These are phyloP conservation scores for Ensete ventricosum DNA, from an alignment of 176 grass and related monocot genomes.

Conservation along the genomic window DNA sequence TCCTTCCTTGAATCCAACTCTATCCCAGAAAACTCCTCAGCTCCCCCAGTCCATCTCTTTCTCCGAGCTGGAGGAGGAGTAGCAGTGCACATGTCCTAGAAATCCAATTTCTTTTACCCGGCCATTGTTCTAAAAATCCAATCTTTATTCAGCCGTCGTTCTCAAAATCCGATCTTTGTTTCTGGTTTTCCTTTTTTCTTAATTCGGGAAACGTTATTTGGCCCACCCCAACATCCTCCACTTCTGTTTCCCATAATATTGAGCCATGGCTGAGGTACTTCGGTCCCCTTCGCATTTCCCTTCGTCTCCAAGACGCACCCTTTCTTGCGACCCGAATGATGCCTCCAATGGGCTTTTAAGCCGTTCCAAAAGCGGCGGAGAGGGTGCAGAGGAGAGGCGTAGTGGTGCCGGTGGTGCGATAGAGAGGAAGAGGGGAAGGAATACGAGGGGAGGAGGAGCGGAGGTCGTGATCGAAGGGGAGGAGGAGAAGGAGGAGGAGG, in stretches of 20 bases:
- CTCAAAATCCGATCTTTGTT: not conserved
- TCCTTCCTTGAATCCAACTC: slow-evolving; percentile 96
- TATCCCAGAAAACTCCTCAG: slow-evolving; percentile 28
- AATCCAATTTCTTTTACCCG: slow-evolving; percentile 17
- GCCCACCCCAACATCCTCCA: slow-evolving; percentile 25
- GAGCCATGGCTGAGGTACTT: slow-evolving; percentile 44
- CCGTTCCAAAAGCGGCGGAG: slow-evolving; percentile 19
- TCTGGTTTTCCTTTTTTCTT: not conserved
- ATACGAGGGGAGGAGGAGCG: not conserved
- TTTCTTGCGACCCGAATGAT: slow-evolving; percentile 35
- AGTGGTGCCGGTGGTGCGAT: slow-evolving; percentile 22
- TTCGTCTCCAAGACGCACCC: slow-evolving; percentile 18
- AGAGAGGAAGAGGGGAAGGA: slow-evolving; percentile 17
- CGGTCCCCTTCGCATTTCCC: slow-evolving; percentile 35
- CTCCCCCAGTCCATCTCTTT: slow-evolving; percentile 18
- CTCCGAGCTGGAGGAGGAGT: slow-evolving; percentile 14
- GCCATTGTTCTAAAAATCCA: slow-evolving; percentile 5
- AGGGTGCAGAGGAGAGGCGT: slow-evolving; percentile 20
- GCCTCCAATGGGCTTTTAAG: slow-evolving; percentile 32
- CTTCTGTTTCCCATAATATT: not conserved
- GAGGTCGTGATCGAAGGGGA: not conserved
- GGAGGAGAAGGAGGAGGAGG: not conserved
- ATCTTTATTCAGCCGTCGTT: slow-evolving; percentile 7
- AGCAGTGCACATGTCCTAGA: slow-evolving; percentile 24
- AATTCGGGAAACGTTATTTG: slow-evolving; percentile 25